A percentile compares a stretch with the other conserved stretches of the same genome.
Conservation (phyloP, 768 basidiomycete species). For the Gymnopilus junonius region DNA sequence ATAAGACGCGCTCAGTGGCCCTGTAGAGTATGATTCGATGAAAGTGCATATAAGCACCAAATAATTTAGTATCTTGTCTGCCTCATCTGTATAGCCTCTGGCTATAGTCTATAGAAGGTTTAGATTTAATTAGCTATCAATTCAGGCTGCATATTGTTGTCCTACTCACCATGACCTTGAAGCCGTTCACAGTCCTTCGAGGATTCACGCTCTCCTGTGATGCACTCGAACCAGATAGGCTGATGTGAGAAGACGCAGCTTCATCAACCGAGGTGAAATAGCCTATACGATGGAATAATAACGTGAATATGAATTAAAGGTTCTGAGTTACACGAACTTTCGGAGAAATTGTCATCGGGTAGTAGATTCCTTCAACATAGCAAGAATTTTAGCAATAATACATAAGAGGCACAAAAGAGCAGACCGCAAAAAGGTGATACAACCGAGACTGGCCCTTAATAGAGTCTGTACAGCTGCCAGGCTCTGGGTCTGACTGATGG, state of each 20-base stretch:
- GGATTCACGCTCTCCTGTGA: conserved; percentile 37
- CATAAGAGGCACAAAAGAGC: conserved; percentile 1
- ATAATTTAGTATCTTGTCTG: conserved; percentile 81
- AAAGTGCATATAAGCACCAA: conserved; percentile 43
- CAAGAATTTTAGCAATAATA: conserved; percentile 6
- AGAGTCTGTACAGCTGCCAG: conserved; percentile 74
- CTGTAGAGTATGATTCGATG: not conserved
- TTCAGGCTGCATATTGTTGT: not conserved
- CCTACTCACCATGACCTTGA: conserved; percentile 64
- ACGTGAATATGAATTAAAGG: conserved; percentile 6
- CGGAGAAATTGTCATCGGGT: conserved; percentile 79
- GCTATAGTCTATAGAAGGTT: conserved; percentile 52
- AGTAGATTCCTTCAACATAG: conserved; percentile 70
- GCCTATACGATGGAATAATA: conserved; percentile 36
- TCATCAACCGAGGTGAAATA: conserved; percentile 59
- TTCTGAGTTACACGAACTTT: conserved; percentile 44
- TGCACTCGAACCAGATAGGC: conserved; percentile 36
- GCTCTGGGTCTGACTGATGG: conserved; percentile 63
- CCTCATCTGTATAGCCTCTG: conserved; percentile 81
- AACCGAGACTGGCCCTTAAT: conserved; percentile 72
- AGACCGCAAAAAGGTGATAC: conserved; percentile 78
- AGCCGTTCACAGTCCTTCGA: conserved; percentile 55
- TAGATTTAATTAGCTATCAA: not conserved
- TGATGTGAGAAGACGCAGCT: conserved; percentile 36
- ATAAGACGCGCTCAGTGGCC: conserved; percentile 1